Conservation (phyloP, 1,284 basidiomycete genomes). For the Lentinula novae-zelandiae region DNA sequence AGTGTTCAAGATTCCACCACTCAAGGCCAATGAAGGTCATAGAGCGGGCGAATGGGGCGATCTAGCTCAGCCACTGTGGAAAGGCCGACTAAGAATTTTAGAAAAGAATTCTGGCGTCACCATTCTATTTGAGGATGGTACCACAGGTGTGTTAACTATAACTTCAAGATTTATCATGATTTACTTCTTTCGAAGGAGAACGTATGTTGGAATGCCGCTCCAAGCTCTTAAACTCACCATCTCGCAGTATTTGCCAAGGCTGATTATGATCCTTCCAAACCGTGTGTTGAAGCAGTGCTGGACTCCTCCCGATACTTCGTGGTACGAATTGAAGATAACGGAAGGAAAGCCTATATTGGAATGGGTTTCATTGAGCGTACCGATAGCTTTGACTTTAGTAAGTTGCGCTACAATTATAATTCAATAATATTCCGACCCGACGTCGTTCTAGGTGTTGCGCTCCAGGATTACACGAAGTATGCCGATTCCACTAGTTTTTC, state of each 20-base stretch:
- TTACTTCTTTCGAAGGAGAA: conserved; percentile 43
- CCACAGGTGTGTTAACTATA: conserved; percentile 53
- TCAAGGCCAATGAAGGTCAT: conserved; percentile 82
- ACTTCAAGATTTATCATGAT: conserved; percentile 9
- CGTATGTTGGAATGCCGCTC: conserved; percentile 34
- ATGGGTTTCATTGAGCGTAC: conserved; percentile 91
- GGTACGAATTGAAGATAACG: conserved; percentile 83
- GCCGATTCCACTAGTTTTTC: conserved; percentile 11
- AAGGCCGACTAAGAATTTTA: conserved; percentile 82
- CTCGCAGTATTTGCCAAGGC: conserved; percentile 83
- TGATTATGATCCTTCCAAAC: conserved; percentile 80
- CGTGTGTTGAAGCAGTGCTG: conserved; percentile 90
- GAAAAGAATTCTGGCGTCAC: conserved; percentile 62
- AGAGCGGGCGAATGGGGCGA: conserved; percentile 86
- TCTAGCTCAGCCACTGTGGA: conserved; percentile 80
- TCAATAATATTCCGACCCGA: conserved; percentile 10
- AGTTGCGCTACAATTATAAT: conserved; percentile 25
- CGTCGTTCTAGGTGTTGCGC: conserved; percentile 68
- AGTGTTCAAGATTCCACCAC: conserved; percentile 82
- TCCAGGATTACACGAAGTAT: conserved; percentile 95
- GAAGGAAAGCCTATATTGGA: conserved; percentile 88
- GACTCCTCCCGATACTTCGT: conserved; percentile 98
- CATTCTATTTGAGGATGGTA: conserved; percentile 72
- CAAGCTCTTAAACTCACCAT: conserved; percentile 10
- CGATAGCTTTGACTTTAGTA: conserved; percentile 93